These are phyloP conservation scores for Aspergillus spinulosporus DNA, from an alignment of 2,329 filamentous ascomycete species.

Conservation along the genomic window DNA sequence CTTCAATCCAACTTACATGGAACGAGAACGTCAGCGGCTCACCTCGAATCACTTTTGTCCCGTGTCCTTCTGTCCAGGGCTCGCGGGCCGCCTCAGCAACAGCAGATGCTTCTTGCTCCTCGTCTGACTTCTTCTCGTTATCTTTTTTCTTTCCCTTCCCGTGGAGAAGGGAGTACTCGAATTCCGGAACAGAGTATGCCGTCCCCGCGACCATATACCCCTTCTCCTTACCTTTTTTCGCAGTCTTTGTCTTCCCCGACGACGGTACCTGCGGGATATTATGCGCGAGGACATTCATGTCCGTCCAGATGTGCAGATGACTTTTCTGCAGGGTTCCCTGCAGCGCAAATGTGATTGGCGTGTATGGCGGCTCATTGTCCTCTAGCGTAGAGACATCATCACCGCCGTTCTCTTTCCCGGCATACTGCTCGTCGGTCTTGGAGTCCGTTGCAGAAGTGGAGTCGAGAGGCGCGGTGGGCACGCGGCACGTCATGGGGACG, in stretches of 20 bases:
- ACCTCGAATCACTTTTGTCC: conserved; percentile 75
- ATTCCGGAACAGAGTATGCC: conserved; percentile 78
- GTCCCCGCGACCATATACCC: conserved; percentile 84
- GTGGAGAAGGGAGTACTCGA: conserved; percentile 51
- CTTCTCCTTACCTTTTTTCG: conserved; percentile 51
- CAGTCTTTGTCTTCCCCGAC: conserved; percentile 27
- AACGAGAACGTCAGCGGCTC: conserved; percentile 78
- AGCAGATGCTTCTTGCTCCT: conserved; percentile 47
- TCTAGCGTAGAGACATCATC: conserved; percentile 21
- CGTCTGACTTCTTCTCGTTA: conserved; percentile 18
- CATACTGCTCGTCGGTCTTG: conserved; percentile 25
- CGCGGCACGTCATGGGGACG: conserved; percentile 85
- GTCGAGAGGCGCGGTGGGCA: conserved; percentile 71
- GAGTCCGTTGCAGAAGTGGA: conserved; percentile 27
- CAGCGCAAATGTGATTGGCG: conserved; percentile 83
- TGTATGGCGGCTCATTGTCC: conserved; percentile 45
- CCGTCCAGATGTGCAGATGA: conserved; percentile 86
- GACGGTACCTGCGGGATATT: conserved; percentile 31
- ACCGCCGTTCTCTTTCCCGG: conserved; percentile 44
- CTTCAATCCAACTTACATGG: conserved; percentile 71
- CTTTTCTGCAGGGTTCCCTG: conserved; percentile 84
- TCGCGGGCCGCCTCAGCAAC: conserved; percentile 46
- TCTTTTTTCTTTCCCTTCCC: conserved; percentile 4
- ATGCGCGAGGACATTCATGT: conserved; percentile 86
- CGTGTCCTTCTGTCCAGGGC: conserved; percentile 51